Conservation (phyloP, 805 yeast species). For the Kuraishia ogatae region DNA sequence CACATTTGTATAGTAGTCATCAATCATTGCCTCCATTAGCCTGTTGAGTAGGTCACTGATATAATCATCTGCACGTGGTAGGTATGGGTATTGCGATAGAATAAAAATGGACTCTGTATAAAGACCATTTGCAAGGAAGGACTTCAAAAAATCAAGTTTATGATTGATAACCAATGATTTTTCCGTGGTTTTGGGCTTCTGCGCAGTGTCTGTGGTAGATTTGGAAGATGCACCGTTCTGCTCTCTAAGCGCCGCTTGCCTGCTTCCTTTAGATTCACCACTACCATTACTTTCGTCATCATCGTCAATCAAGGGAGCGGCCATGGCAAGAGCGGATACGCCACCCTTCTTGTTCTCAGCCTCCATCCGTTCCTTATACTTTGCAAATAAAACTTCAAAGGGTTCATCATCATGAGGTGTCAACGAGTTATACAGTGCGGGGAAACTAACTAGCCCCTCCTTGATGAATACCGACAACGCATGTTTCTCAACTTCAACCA, state of each 20-base stretch:
- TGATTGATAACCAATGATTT: constrained; percentile 10
- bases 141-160: constrained; percentile 40
- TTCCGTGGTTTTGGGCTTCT: constrained; percentile 1
- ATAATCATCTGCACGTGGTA: constrained; percentile 45
- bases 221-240: background rate
- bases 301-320: constrained; percentile 73
- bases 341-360: constrained; percentile 52
- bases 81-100: constrained; percentile 50
- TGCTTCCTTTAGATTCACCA: constrained; percentile 5
- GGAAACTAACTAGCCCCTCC: constrained; percentile 57
- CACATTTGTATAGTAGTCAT: constrained; percentile 32
- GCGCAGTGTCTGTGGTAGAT: background rate
- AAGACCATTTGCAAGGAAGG: constrained; percentile 50
- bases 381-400: constrained; percentile 32
- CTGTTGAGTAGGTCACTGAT: constrained; percentile 39
- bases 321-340: constrained; percentile 77
- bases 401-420: constrained; percentile 33
- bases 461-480: constrained; percentile 52
- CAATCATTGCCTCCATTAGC: constrained; percentile 37
- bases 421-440: constrained; percentile 47
- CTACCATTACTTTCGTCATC: constrained; percentile 36
- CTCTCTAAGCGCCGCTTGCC: background rate
- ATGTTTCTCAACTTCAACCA: background rate
- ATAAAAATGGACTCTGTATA: constrained; percentile 54
- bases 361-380: constrained; percentile 38